Percentiles rank a stretch among this genome's conserved stretches.
These are phyloP conservation scores for Hirschfeldia incana DNA, from an alignment of 345 rosid genomes.

Conservation along the genomic window DNA sequence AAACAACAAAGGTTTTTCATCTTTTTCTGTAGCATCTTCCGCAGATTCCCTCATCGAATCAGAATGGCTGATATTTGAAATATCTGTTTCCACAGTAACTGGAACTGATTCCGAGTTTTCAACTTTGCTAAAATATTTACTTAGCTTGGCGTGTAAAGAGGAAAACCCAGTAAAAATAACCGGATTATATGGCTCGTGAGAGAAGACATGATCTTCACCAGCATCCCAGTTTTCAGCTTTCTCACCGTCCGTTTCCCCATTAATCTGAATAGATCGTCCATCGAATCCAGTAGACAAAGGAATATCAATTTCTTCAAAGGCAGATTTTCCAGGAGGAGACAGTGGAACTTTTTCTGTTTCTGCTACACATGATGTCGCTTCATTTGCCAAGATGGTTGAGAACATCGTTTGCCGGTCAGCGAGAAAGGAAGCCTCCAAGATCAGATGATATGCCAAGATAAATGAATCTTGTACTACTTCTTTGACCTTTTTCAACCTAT, in stretches of 20 bases:
- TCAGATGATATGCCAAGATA: conserved; percentile 72
- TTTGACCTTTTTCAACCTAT: conserved; percentile 81
- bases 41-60: conserved; percentile 24
- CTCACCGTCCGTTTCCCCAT: conserved; percentile 39
- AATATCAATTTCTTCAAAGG: conserved; percentile 37
- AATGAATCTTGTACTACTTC: conserved; percentile 70
- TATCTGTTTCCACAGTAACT: conserved; percentile 42
- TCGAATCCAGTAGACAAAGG: conserved; percentile 52
- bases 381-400: conserved; percentile 55
- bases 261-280: conserved; percentile 37
- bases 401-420: conserved; percentile 83
- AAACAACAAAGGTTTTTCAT: conserved; percentile 35
- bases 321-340: conserved; percentile 42
- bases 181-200: conserved; percentile 75
- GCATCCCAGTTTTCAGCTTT: conserved; percentile 37
- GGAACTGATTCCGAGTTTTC: conserved; percentile 50
- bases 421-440: conserved; percentile 91
- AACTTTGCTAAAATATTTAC: conserved; percentile 60
- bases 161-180: conserved; percentile 73
- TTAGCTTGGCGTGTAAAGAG: conserved; percentile 71
- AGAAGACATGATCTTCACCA: conserved; percentile 45
- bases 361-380: conserved; percentile 29
- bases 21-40: conserved; percentile 36
- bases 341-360: conserved; percentile 30
- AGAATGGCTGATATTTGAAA: conserved; percentile 30